Base-by-base conservation (phyloP, 208 protist species). In the Acanthamoeba sp. region DNA sequence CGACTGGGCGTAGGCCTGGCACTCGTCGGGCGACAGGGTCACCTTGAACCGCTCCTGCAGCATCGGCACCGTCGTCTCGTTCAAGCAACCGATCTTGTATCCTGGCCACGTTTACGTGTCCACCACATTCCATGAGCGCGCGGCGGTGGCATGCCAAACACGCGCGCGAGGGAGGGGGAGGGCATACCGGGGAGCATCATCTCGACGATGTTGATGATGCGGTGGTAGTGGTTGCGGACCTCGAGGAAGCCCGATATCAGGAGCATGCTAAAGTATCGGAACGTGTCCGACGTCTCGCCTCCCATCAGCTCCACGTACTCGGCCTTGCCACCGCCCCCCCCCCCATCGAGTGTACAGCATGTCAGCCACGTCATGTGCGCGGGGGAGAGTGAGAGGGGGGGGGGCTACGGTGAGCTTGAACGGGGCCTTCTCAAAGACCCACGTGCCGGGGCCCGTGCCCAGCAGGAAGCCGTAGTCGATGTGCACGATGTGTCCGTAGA, bases 401-500 rank as follows among this genome's bases (percentile, higher is more conserved):
- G 42, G 42, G 42, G 42, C 3, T 71, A 64, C 57, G 38, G 71
- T 94, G 57, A 94, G 80, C 38, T 94, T 94, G 92, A 94, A 94
- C n/a, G 92, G 92, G n/a, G 92, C 92, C 38, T 20, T 90, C 92
- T 94, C 92, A 29, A 94, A 94, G 16, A 52, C 12, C 71, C 71
- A 87, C 20, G 4, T 40, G 36, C 92, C 92, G n/a, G 92, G 92
- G 2, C 34, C 45, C 22, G 24, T 90, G 18, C 94, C 94, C 24
- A 97, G 55, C 29, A 97, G 94, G 50, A 97, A 97, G 20, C 96
- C 96, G 64, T 95, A 97, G 27, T 97, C 96, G 57, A 97, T 97
- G 52, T 97, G 96, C 7, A 97, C 87, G 32, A 97, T 92, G 29
- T 96, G 32, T 0, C 94, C 78, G 3, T 92, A 10, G 1, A 95